Percentiles rank a stretch among this genome's conserved stretches.
Conservation (phyloP, 2,329 filamentous ascomycete species). For the Pseudogymnoascus sp. region DNA sequence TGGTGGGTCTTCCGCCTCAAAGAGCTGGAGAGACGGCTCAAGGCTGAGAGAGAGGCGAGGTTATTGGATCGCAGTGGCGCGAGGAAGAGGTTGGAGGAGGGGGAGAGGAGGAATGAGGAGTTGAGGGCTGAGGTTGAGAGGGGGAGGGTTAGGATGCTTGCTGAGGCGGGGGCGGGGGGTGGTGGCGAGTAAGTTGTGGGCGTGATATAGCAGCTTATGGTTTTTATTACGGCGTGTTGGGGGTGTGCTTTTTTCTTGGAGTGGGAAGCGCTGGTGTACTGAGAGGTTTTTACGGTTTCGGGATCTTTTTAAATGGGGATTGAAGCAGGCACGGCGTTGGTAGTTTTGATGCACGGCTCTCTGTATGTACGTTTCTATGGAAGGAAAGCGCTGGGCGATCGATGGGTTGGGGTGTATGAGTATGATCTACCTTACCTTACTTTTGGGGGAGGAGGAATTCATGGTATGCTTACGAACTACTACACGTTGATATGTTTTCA, state of each 20-base stretch:
- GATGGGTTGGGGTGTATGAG: background rate
- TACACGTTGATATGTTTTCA: background rate
- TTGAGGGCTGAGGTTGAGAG: slow-evolving; percentile 52
- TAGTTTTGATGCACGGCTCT: background rate
- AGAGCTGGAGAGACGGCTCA: slow-evolving; percentile 80
- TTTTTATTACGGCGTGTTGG: too few species aligned
- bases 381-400: background rate
- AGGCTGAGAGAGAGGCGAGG: slow-evolving; percentile 79
- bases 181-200: too few species aligned
- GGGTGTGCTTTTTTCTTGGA: slow-evolving; percentile 40
- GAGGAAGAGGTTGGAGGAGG: slow-evolving; percentile 66
- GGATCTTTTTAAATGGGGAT: background rate
- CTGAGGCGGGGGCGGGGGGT: background rate
- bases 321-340: background rate
- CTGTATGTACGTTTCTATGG: background rate
- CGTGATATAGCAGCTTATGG: too few species aligned
- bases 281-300: background rate
- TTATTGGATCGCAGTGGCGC: slow-evolving; percentile 79
- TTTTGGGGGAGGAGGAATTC: background rate
- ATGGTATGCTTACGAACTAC: background rate
- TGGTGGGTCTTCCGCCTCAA: slow-evolving; percentile 79
- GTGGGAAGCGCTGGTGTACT: slow-evolving; percentile 17
- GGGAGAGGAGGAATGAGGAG: slow-evolving; percentile 65
- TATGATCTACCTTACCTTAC: background rate
- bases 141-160: slow-evolving; percentile 16